A percentile compares a stretch with the other conserved stretches of the same genome.
phyloP scores from a whole-genome alignment of 2,329 filamentous ascomycete genomes.

The Cordyceps fumosorosea region DNA sequence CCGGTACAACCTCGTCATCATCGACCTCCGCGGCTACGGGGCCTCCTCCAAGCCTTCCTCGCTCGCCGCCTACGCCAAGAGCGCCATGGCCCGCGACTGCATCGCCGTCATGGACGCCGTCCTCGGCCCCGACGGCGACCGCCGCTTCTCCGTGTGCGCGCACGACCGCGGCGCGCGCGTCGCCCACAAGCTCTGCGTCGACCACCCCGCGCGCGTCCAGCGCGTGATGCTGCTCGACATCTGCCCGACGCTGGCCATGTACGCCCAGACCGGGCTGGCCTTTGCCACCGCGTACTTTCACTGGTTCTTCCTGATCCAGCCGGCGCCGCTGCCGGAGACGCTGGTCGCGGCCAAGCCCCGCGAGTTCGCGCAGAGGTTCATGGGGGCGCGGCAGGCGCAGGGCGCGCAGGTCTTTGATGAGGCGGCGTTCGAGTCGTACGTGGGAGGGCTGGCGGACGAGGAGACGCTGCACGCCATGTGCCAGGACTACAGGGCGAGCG shows the following conservation, averaged over 20 bases:
- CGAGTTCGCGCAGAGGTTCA: constrained; percentile 35
- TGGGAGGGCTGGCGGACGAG: constrained; percentile 32
- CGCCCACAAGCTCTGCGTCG: constrained; percentile 47
- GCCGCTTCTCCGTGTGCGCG: constrained; percentile 41
- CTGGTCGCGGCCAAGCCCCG: constrained; percentile 33
- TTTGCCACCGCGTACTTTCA: constrained; percentile 49
- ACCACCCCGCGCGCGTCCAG: constrained; percentile 33
- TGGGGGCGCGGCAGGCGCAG: constrained; percentile 25
- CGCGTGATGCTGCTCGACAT: constrained; percentile 45
- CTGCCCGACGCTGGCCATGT: constrained; percentile 50
- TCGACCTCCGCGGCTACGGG: constrained; percentile 48
- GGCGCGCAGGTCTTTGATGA: constrained; percentile 29
- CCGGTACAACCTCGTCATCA: constrained; percentile 35
- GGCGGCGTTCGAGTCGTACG: constrained; percentile 34
- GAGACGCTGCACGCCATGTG: constrained; percentile 42
- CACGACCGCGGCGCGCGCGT: constrained; percentile 53
- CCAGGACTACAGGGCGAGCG: constrained; percentile 49
- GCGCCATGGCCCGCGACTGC: constrained; percentile 42
- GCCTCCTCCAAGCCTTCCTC: constrained; percentile 38
- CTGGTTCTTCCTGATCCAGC: constrained; percentile 53
- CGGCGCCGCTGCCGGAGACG: constrained; percentile 42
- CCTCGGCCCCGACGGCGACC: constrained; percentile 27
- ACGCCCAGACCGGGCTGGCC: constrained; percentile 32
- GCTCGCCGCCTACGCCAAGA: constrained; percentile 37
- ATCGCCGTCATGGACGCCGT: constrained; percentile 38